Base-by-base conservation (phyloP, 2,329 filamentous ascomycete genomes). In the Epichloe festucae region DNA sequence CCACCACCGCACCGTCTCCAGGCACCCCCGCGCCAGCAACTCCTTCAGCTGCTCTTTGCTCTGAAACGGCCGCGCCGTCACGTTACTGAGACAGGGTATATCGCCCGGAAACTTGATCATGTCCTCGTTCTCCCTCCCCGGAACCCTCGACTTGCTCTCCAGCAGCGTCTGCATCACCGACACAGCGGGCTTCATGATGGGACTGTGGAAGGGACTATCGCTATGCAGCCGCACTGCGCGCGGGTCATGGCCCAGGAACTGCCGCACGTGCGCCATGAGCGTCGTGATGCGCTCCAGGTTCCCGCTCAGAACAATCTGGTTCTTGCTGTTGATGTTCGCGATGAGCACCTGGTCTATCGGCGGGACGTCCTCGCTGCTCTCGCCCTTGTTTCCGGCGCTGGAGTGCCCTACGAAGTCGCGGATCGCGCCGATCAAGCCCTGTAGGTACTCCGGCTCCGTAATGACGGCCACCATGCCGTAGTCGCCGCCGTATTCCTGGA, bases 1-100 rank as follows among this genome's bases (percentile, higher is more conserved):
- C 83, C 90, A 95, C 91, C 91, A 97, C 53, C 80, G 77, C 42
- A 97, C 89, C 34, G 90, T 96, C 70, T 95, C 89, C n/a, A 93
- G 81, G 55, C 86, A 90, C 62, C 89, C 85, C 47, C 87, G 72
- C 1, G 89, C 84, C 48, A 95, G 72, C 45, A 94, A 69, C 56
- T 94, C 83, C 63, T 87, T 87, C 35, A 96, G 72, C 56, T 94
- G 80, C 41, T 81, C 80, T 59, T 80, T 82, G 57, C 78, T 87
- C 56, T 73, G 65, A 58, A 95, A 95, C 0, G 89, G 89, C 50
- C 82, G 70, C 3, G 85, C 90, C 7, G 83, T 85, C 43, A 96
- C 85, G 65, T 97, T 97, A 61, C 87, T 90, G 50, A 97, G 74
- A 60, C 89, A 91, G 5, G 86, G 84, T 58, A 94, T 75, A 39